A percentile compares a stretch with the other conserved stretches of the same genome.
Conservation (phyloP, 148 eudicot species). For the Rhododendron griersonianum region DNA sequence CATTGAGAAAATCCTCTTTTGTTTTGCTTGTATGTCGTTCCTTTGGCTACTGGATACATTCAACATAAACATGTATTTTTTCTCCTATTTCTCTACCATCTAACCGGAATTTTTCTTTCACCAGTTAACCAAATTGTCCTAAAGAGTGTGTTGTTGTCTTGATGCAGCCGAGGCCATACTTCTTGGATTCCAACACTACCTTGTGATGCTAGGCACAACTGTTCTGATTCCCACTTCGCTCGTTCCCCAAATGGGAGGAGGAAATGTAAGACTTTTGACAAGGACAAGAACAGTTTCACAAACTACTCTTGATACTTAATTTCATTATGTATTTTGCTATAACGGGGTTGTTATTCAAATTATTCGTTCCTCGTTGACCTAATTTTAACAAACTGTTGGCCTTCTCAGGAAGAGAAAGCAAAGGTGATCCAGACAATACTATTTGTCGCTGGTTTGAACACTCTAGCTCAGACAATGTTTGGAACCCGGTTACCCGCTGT, state of each 20-base stretch:
- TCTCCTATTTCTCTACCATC: not conserved
- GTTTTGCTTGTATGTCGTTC: not conserved
- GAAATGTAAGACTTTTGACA: conserved; percentile 46
- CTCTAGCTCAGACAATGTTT: conserved; percentile 61
- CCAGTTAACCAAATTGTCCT: not conserved
- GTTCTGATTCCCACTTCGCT: conserved; percentile 77
- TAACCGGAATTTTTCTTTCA: not conserved
- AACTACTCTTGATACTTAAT: not conserved
- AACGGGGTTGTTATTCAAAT: not conserved
- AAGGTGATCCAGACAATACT: conserved; percentile 75
- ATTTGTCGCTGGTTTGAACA: conserved; percentile 83
- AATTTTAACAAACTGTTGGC: not conserved
- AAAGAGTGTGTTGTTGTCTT: not conserved
- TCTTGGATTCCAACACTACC: conserved; percentile 87
- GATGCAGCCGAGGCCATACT: conserved; percentile 77
- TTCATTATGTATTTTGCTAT: not conserved
- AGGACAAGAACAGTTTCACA: not conserved
- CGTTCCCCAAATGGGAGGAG: conserved; percentile 91
- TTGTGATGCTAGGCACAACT: conserved; percentile 91
- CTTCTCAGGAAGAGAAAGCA: conserved; percentile 69
- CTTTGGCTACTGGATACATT: not conserved
- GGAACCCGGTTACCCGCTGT: conserved; percentile 84
- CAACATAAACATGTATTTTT: not conserved
- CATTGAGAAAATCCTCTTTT: not conserved
- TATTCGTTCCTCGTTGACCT: not conserved